phyloP scores from a whole-genome alignment of 1,284 basidiomycete genomes.

The Heterobasidion annosum region DNA sequence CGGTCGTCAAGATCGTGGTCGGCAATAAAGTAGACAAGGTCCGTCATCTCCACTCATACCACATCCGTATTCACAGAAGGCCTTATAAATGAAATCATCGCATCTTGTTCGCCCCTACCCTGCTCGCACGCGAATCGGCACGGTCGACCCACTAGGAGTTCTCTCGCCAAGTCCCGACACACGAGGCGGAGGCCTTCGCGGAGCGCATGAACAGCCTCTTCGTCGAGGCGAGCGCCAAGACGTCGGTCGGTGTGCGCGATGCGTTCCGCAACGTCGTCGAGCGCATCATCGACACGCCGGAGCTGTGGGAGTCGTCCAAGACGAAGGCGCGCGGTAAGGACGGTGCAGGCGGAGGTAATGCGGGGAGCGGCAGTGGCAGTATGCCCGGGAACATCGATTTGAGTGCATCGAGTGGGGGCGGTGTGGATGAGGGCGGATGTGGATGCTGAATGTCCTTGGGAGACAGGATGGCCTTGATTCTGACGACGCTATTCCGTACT shows the following conservation, averaged over 20 bases:
- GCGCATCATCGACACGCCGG: slow-evolving; percentile 30
- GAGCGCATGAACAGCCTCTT: slow-evolving; percentile 76
- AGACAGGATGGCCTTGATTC: too few relatives aligned
- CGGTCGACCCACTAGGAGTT: slow-evolving; percentile 51
- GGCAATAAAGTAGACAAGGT: slow-evolving; percentile 96
- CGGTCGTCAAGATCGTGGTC: slow-evolving; percentile 93
- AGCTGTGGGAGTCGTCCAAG: slow-evolving; percentile 44
- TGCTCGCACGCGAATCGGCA: not conserved
- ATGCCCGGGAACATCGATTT: slow-evolving; percentile 31
- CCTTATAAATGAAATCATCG: not conserved
- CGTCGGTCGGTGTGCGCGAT: slow-evolving; percentile 69
- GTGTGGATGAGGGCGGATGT: not conserved
- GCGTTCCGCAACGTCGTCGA: slow-evolving; percentile 78
- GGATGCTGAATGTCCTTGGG: not conserved
- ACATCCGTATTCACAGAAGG: not conserved
- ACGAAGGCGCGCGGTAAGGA: not conserved
- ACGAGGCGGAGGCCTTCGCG: slow-evolving; percentile 81
- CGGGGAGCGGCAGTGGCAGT: slow-evolving; percentile 10
- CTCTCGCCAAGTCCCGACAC: slow-evolving; percentile 76
- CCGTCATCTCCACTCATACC: slow-evolving; percentile 9
- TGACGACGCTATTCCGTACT: too few relatives aligned
- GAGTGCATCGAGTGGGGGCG: not conserved
- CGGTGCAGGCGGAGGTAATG: slow-evolving; percentile 1
- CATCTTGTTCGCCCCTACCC: not conserved
- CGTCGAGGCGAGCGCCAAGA: slow-evolving; percentile 87